Conservation (phyloP, 805 yeast species). For the Pichia paraexigua region DNA sequence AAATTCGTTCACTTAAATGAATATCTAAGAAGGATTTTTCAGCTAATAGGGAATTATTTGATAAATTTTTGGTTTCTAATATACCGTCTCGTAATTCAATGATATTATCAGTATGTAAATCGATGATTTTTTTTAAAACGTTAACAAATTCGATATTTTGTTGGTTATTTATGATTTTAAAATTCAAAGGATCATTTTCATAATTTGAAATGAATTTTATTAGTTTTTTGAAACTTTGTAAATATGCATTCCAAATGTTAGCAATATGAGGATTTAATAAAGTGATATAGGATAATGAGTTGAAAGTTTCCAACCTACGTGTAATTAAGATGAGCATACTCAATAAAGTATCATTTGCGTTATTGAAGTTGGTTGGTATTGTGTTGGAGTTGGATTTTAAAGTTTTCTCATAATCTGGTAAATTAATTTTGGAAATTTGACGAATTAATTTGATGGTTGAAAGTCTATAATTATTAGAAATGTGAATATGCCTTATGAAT, state of each 20-base stretch:
- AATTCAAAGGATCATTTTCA: conserved; percentile 19
- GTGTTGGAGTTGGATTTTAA: not conserved
- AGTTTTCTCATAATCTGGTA: conserved; percentile 2
- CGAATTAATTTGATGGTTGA: not conserved
- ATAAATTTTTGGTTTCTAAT: conserved; percentile 37
- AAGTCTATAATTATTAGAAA: not conserved
- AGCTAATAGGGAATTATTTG: conserved; percentile 8
- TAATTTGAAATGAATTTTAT: conserved; percentile 30
- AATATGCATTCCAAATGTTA: conserved; percentile 63
- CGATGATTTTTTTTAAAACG: conserved; percentile 52
- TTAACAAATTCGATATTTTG: conserved; percentile 48
- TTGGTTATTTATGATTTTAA: conserved; percentile 34
- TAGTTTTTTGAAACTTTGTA: conserved; percentile 36
- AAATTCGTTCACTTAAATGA: conserved; percentile 76
- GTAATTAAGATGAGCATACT: conserved; percentile 57
- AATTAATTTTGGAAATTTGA: not conserved
- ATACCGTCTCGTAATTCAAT: conserved; percentile 79
- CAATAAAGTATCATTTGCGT: conserved; percentile 51
- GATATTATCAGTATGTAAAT: conserved; percentile 77
- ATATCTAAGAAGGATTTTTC: conserved; percentile 49
- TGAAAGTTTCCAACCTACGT: conserved; percentile 59
- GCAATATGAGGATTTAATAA: conserved; percentile 83
- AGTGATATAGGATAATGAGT: conserved; percentile 74
- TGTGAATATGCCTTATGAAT: not conserved
- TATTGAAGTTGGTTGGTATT: conserved; percentile 6